Evolutionary conservation across 495 filamentous ascomycete genomes (phyloP).

Genomic region (Ramalina peruviana): DNA sequence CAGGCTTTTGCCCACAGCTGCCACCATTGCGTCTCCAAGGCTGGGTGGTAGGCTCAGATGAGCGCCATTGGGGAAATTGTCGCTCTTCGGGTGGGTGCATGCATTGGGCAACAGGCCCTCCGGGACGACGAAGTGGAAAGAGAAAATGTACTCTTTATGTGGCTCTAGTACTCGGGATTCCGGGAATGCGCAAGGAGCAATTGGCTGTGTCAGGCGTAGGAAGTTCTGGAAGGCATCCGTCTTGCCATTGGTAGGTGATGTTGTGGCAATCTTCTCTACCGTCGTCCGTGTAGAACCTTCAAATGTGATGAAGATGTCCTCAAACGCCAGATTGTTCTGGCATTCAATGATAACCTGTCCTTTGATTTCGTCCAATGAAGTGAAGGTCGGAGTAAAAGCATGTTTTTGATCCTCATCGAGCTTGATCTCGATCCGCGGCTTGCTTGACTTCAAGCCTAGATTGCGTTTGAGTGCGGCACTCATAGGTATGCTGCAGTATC

Average conservation of each 20-base stretch:
- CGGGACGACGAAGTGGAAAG: conserved; percentile 83
- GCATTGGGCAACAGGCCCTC: conserved; percentile 47
- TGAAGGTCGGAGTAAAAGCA: conserved; percentile 35
- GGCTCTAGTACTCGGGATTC: conserved; percentile 52
- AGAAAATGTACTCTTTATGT: conserved; percentile 53
- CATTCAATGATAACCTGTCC: conserved; percentile 46
- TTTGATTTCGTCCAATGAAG: conserved; percentile 44
- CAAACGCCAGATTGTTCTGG: conserved; percentile 57
- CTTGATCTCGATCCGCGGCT: conserved; percentile 22
- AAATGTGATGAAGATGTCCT: conserved; percentile 66
- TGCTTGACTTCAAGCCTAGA: conserved; percentile 4
- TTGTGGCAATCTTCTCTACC: conserved; percentile 35
- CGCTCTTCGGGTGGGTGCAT: conserved; percentile 43
- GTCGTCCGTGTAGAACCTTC: conserved; percentile 48
- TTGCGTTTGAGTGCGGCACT: conserved; percentile 6
- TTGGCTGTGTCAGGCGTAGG: conserved; percentile 70
- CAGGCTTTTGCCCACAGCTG: conserved; percentile 33
- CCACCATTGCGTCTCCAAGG: conserved; percentile 52
- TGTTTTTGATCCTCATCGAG: conserved; percentile 22
- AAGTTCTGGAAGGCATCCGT: conserved; percentile 49
- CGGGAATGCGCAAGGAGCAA: conserved; percentile 54
- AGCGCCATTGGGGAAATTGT: conserved; percentile 46
- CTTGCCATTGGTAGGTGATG: conserved; percentile 32
- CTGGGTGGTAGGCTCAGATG: conserved; percentile 74
- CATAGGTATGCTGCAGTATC: conserved; percentile 1